Conservation (phyloP, 1,284 basidiomycete species). For the Trametes hirsuta region DNA sequence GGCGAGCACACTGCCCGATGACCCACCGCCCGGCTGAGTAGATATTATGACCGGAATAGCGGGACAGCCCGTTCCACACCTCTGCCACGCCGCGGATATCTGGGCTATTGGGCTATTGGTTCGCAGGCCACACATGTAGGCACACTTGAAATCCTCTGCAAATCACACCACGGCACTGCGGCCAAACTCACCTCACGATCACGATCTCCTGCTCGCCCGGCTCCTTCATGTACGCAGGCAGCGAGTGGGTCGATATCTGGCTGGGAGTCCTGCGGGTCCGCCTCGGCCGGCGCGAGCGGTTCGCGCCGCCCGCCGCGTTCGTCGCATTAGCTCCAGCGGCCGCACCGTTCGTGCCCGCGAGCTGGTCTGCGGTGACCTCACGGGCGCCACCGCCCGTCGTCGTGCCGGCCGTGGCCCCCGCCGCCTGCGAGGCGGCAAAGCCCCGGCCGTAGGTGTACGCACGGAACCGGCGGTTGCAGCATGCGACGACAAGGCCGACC, state of each 20-base stretch:
- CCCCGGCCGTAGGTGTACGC: conserved; percentile 20
- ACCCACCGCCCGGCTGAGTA: too few species aligned
- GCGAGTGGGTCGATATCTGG: conserved; percentile 72
- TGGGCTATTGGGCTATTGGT: neutral
- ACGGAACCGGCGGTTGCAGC: conserved; percentile 22
- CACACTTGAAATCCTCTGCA: neutral
- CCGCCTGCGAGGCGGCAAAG: conserved; percentile 23
- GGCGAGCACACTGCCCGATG: too few species aligned
- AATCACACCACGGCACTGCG: neutral
- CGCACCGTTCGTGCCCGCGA: conserved; percentile 18
- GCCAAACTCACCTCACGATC: conserved; percentile 56
- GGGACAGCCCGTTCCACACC: too few species aligned
- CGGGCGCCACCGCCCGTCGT: conserved; percentile 22
- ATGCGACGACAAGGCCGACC: conserved; percentile 23
- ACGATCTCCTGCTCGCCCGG: conserved; percentile 80
- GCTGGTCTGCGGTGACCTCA: conserved; percentile 40
- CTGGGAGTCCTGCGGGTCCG: conserved; percentile 56
- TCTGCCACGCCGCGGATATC: too few species aligned
- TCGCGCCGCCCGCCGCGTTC: conserved; percentile 17
- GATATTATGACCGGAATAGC: too few species aligned
- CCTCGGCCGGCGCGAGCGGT: conserved; percentile 37
- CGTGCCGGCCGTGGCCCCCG: conserved; percentile 21
- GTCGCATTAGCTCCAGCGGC: conserved; percentile 1
- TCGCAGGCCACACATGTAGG: neutral
- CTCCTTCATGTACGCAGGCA: conserved; percentile 79